Percentiles rank a stretch among this genome's conserved stretches.
These are phyloP conservation scores for Diaporthe ampelina DNA, from an alignment of 2,329 filamentous ascomycete species.

Conservation along the genomic window DNA sequence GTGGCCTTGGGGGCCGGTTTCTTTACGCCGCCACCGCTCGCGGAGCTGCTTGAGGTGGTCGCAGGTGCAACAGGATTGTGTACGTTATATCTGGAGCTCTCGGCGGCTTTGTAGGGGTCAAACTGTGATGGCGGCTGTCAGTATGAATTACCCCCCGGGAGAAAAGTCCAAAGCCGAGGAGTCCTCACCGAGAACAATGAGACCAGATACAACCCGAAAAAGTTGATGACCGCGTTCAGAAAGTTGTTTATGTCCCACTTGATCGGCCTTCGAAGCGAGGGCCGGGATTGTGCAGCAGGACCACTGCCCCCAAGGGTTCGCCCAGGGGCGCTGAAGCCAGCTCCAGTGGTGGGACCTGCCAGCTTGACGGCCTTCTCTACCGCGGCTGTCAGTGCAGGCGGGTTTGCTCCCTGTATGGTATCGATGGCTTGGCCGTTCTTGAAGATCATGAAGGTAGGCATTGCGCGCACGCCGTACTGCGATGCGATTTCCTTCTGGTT, in stretches of 20 bases:
- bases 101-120: constrained; percentile 73
- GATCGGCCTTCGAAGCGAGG: constrained; percentile 45
- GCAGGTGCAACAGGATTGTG: constrained; percentile 55
- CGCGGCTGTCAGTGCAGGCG: constrained; percentile 79
- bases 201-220: constrained; percentile 72
- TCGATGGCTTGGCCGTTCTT: constrained; percentile 80
- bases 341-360: constrained; percentile 56
- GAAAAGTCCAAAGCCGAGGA: neutral
- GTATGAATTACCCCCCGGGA: neutral
- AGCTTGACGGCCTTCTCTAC: constrained; percentile 79
- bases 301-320: constrained; percentile 67
- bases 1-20: constrained; percentile 52
- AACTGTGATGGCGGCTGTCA: constrained; percentile 56
- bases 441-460: constrained; percentile 96
- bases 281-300: constrained; percentile 43
- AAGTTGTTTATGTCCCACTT: constrained; percentile 57
- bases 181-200: constrained; percentile 71
- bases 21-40: constrained; percentile 37
- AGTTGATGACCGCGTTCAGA: constrained; percentile 64
- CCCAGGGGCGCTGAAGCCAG: constrained; percentile 67
- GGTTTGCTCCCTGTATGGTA: constrained; percentile 86
- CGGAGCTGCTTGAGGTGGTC: constrained; percentile 19
- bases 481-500: constrained; percentile 82
- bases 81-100: constrained; percentile 71
- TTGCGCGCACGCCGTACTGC: constrained; percentile 84